These are phyloP conservation scores for Zygnema circumcarinatum DNA, from an alignment of 139 green algal genomes.

Conservation along the genomic window DNA sequence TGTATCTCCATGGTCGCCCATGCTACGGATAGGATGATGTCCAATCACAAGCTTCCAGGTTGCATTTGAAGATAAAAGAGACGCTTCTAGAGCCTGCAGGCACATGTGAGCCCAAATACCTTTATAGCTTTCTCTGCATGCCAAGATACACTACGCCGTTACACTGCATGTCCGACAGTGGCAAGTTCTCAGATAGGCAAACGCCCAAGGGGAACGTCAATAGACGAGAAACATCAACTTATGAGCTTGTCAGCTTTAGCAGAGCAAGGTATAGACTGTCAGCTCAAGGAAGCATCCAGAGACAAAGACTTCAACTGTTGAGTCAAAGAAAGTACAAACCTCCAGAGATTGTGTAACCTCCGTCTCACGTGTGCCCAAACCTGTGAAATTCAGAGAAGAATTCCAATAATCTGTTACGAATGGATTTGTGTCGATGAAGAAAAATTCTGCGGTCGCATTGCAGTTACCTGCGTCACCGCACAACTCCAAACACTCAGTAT, in stretches of 20 bases:
- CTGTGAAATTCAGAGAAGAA: slow-evolving; percentile 33
- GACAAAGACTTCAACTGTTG: too few species aligned
- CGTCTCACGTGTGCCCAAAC: neutral
- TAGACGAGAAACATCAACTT: too few species aligned
- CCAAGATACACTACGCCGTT: neutral
- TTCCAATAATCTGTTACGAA: slow-evolving; percentile 58
- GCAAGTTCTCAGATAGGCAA: neutral
- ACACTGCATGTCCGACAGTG: neutral
- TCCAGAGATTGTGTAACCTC: neutral
- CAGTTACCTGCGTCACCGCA: slow-evolving; percentile 4
- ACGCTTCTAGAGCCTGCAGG: slow-evolving; percentile 19
- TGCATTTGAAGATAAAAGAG: slow-evolving; percentile 15
- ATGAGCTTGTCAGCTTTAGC: too few species aligned
- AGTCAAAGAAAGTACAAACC: too few species aligned
- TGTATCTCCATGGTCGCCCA: slow-evolving; percentile 56
- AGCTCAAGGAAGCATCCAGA: too few species aligned
- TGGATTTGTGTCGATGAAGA: slow-evolving; percentile 60
- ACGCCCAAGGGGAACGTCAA: neutral
- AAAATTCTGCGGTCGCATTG: slow-evolving; percentile 48
- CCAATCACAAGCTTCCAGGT: slow-evolving; percentile 66
- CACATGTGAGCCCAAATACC: neutral
- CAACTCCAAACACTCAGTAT: too few species aligned
- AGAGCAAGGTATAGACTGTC: too few species aligned
- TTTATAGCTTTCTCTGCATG: neutral
- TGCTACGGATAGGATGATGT: slow-evolving; percentile 57